Evolutionary conservation across 208 protist genomes (phyloP).

Genomic region (Wallacemonas sp.): DNA sequence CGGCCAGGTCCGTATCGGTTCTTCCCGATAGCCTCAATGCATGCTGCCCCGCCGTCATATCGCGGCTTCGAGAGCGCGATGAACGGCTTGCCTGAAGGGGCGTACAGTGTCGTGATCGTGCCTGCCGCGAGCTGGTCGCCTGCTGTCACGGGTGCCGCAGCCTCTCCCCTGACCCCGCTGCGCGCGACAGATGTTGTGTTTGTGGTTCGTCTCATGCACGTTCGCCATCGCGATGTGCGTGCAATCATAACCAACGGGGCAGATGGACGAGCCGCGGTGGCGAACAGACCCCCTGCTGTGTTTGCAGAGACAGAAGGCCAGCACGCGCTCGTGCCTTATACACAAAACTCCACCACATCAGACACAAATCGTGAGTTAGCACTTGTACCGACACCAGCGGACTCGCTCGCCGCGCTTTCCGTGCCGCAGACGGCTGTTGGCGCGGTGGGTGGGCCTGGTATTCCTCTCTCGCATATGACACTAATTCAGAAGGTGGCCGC

Average conservation of each 20-base stretch:
- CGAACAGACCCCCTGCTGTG: constrained; percentile 12
- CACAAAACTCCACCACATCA: no score
- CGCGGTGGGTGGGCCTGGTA: constrained; percentile 26
- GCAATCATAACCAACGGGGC: not conserved
- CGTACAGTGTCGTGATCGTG: constrained; percentile 46
- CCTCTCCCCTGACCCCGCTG: not conserved
- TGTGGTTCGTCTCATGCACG: constrained; percentile 53
- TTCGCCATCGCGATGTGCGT: constrained; percentile 6
- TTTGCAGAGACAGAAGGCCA: constrained; percentile 20
- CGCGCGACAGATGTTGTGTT: constrained; percentile 30
- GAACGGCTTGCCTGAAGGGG: constrained; percentile 59
- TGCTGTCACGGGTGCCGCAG: not conserved
- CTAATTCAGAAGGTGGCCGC: constrained; percentile 67
- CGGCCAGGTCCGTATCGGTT: constrained; percentile 41
- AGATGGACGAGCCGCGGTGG: no score
- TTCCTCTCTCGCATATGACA: constrained; percentile 69
- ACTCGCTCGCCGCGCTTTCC: no score
- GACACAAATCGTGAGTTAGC: no score
- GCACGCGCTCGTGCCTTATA: not conserved
- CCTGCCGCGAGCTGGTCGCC: not conserved
- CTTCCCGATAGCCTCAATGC: constrained; percentile 33
- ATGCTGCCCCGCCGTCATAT: constrained; percentile 31
- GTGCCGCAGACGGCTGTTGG: no score
- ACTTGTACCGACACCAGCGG: not conserved
- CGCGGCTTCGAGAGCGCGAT: constrained; percentile 70